These are phyloP conservation scores for Akanthomyces lecanii DNA, from an alignment of 2,329 filamentous ascomycete genomes.

Conservation along the genomic window DNA sequence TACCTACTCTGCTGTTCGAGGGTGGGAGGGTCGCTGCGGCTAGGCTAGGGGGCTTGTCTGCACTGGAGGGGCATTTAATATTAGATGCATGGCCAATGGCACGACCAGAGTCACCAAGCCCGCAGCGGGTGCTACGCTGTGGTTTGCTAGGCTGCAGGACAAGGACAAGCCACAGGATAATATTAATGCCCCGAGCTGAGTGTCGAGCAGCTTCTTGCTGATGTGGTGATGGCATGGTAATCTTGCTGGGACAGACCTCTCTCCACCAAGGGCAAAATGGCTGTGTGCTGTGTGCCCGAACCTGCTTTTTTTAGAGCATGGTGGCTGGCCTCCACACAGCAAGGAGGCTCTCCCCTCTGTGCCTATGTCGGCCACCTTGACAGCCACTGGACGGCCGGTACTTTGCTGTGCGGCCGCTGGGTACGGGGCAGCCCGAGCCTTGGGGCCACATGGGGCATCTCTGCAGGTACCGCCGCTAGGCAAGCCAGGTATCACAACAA, in stretches of 20 bases:
- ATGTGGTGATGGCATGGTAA: too few species aligned
- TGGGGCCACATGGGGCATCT: not conserved
- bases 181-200: too few species aligned
- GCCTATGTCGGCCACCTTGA: not conserved
- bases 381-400: not conserved
- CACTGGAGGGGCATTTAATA: not conserved
- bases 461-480: not conserved
- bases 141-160: not conserved
- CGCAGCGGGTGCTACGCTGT: not conserved
- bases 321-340: conserved; percentile 1
- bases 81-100: not conserved
- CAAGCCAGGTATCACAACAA: too few species aligned
- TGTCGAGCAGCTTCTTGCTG: too few species aligned
- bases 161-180: not conserved
- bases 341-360: too few species aligned
- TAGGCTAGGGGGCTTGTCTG: not conserved
- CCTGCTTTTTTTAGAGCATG: not conserved
- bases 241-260: too few species aligned
- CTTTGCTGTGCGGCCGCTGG: not conserved
- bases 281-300: not conserved
- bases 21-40: not conserved
- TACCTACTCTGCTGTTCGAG: not conserved
- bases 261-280: too few species aligned
- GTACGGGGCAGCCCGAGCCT: not conserved
- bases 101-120: not conserved